A percentile compares a stretch with the other conserved stretches of the same genome.
Conservation (phyloP, 1,284 basidiomycete species). For the Leccinum solheimii region DNA sequence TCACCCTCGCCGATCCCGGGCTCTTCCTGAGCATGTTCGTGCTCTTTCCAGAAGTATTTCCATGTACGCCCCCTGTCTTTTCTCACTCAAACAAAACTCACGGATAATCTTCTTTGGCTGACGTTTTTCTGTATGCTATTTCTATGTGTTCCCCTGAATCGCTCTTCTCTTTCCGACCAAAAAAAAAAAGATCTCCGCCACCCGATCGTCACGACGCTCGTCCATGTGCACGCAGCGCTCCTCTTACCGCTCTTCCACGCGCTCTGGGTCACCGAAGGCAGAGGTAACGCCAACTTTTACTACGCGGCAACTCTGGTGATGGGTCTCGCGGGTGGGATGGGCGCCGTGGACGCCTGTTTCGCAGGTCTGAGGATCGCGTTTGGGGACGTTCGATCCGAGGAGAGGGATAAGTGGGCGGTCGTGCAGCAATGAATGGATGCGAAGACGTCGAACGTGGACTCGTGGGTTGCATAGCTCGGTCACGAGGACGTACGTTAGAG, state of each 20-base stretch:
- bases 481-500: neutral
- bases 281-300: conserved; percentile 98
- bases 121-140: neutral
- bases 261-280: conserved; percentile 89
- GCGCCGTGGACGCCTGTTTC: conserved; percentile 79
- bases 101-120: neutral
- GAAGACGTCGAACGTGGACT: too few relatives aligned
- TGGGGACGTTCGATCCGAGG: conserved; percentile 51
- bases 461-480: neutral
- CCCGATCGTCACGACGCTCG: conserved; percentile 82
- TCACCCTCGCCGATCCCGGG: conserved; percentile 85
- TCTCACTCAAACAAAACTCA: neutral
- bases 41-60: conserved; percentile 82
- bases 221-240: conserved; percentile 83
- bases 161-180: too few relatives aligned
- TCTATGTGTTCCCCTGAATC: neutral
- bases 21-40: conserved; percentile 81
- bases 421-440: conserved; percentile 28
- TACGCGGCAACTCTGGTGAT: conserved; percentile 96
- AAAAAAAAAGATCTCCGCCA: conserved; percentile 71
- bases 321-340: conserved; percentile 84
- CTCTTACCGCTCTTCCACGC: conserved; percentile 91
- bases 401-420: conserved; percentile 30
- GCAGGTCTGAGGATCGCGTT: conserved; percentile 74
- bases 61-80: conserved; percentile 57